A percentile compares a stretch with the other conserved stretches of the same genome.
phyloP scores from a whole-genome alignment of 2,329 filamentous ascomycete species.

The Aspergillus neoniger region DNA sequence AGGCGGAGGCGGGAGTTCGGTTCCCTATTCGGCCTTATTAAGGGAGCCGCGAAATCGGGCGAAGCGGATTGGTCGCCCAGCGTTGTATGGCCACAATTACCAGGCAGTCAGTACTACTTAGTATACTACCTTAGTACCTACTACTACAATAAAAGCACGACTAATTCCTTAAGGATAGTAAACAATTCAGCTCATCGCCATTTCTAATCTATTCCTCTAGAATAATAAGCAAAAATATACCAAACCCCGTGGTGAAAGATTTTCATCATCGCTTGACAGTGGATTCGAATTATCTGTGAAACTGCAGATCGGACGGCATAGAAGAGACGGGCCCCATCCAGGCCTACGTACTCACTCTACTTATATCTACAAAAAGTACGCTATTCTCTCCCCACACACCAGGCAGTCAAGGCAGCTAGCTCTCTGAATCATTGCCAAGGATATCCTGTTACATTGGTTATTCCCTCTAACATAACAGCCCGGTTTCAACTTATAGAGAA shows the following conservation, averaged over 20 bases:
- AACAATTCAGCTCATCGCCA: background rate
- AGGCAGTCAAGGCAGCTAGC: background rate
- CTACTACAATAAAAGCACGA: conserved; percentile 11
- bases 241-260: background rate
- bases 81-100: background rate
- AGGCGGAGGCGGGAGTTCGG: background rate
- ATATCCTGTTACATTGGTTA: no score
- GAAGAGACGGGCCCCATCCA: background rate
- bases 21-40: background rate
- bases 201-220: background rate
- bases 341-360: background rate
- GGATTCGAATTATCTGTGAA: background rate
- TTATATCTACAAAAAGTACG: background rate
- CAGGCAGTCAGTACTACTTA: no score
- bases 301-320: conserved; percentile 2
- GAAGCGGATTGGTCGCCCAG: background rate
- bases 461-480: no score
- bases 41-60: background rate
- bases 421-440: background rate
- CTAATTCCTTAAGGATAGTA: background rate
- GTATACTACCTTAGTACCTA: background rate
- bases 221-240: background rate
- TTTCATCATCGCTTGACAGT: background rate
- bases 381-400: background rate
- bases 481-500: no score